Evolutionary conservation across 2,329 filamentous ascomycete species (phyloP).

Genomic region (Fusarium verticillioides): DNA sequence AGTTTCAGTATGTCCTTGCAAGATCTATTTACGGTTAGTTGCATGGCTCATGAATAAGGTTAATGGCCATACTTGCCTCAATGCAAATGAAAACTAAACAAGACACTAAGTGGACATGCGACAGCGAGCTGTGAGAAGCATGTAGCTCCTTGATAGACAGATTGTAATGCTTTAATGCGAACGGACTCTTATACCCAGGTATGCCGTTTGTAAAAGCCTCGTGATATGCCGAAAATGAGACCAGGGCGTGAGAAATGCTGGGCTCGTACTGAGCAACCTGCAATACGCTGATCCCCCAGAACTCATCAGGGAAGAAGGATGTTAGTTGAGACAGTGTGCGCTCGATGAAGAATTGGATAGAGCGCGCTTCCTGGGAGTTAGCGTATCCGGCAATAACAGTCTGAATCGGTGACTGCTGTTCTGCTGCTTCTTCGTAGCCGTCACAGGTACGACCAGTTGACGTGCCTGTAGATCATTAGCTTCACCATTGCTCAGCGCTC

Average conservation of each 20-base stretch:
- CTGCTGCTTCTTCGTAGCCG: neutral
- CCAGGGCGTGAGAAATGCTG: neutral
- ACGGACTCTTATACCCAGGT: rapidly evolving
- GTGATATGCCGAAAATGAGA: neutral
- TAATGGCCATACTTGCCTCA: neutral
- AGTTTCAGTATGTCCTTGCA: neutral
- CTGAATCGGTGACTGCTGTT: rapidly evolving
- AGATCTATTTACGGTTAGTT: neutral
- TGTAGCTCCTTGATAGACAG: neutral
- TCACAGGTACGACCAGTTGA: neutral
- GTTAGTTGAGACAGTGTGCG: neutral
- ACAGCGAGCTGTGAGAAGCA: neutral
- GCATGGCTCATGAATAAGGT: rapidly evolving
- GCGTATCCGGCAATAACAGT: neutral
- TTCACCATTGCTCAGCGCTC: neutral
- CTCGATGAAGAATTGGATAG: neutral
- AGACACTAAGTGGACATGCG: neutral
- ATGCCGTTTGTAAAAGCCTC: neutral
- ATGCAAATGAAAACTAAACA: neutral
- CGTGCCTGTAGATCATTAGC: neutral
- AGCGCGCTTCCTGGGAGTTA: neutral
- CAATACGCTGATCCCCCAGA: neutral
- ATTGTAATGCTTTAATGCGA: neutral
- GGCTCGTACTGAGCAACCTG: neutral
- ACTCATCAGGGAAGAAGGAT: neutral